Evolutionary conservation across 1,139 yeast genomes (phyloP).

Genomic region (Pichia sp.): DNA sequence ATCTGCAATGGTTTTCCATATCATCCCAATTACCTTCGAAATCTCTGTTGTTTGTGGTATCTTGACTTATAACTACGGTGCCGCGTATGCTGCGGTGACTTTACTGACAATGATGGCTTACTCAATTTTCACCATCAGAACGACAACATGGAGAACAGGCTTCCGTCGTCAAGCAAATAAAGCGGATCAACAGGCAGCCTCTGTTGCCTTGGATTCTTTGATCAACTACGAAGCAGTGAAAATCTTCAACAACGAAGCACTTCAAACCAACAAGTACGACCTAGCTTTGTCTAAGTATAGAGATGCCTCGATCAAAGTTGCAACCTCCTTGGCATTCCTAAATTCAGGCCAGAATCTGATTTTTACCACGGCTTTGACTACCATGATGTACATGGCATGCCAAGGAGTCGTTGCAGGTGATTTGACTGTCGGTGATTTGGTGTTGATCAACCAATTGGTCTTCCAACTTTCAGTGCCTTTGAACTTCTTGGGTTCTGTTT

Average conservation of each 20-base stretch:
- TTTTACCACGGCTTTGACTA: slow-evolving; percentile 87
- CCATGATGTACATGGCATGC: slow-evolving; percentile 99
- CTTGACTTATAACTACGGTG: slow-evolving; percentile 86
- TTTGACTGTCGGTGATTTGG: slow-evolving; percentile 91
- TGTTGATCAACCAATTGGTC: slow-evolving; percentile 91
- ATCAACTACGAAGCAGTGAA: slow-evolving; percentile 94
- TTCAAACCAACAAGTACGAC: slow-evolving; percentile 77
- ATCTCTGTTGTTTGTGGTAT: slow-evolving; percentile 91
- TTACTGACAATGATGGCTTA: slow-evolving; percentile 83
- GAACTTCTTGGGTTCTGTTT: slow-evolving; percentile 91
- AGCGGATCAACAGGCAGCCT: slow-evolving; percentile 93
- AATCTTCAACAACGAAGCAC: slow-evolving; percentile 84
- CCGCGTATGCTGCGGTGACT: slow-evolving; percentile 84
- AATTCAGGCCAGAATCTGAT: slow-evolving; percentile 91
- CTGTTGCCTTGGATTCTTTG: slow-evolving; percentile 88
- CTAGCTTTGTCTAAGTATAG: slow-evolving; percentile 71
- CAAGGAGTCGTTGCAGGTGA: slow-evolving; percentile 83
- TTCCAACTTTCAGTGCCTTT: slow-evolving; percentile 93
- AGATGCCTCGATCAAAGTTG: slow-evolving; percentile 79
- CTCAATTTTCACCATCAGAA: slow-evolving; percentile 78
- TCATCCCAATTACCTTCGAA: slow-evolving; percentile 87
- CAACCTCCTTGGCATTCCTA: slow-evolving; percentile 84
- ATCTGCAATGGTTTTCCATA: slow-evolving; percentile 95
- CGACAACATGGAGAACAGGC: slow-evolving; percentile 95
- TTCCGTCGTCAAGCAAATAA: slow-evolving; percentile 87